phyloP scores from a whole-genome alignment of 2,329 filamentous ascomycete species.

The Aureobasidium sp. region DNA sequence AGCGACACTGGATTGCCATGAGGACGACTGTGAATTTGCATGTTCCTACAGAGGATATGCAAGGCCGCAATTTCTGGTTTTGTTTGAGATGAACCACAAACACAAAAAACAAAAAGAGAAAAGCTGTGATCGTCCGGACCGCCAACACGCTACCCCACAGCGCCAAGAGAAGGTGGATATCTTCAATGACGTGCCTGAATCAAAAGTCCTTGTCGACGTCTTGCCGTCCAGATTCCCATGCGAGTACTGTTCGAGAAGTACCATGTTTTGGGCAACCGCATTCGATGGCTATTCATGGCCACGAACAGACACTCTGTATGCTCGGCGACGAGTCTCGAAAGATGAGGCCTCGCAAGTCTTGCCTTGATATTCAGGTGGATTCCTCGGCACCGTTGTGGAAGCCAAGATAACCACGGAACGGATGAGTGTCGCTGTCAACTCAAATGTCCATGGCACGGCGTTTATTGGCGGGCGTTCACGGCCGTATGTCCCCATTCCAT shows the following conservation, averaged over 20 bases:
- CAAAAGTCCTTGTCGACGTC: not conserved
- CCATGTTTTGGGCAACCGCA: not conserved
- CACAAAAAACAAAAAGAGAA: not conserved
- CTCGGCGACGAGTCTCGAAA: no score
- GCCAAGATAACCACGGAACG: conserved; percentile 15
- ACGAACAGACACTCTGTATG: no score
- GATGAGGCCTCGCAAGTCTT: not conserved
- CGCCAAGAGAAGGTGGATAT: conserved; percentile 1
- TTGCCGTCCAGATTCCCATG: not conserved
- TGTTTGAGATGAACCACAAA: no score
- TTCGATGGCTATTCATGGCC: not conserved
- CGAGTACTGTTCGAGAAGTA: not conserved
- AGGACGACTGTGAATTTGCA: no score
- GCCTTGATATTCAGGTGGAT: not conserved
- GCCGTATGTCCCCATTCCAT: conserved; percentile 1
- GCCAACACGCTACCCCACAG: conserved; percentile 9
- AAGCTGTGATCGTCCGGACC: conserved; percentile 4
- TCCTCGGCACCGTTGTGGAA: not conserved
- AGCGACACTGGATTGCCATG: not conserved
- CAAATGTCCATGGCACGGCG: conserved; percentile 7
- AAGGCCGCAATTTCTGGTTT: not conserved
- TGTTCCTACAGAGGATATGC: no score
- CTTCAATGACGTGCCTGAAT: conserved; percentile 7
- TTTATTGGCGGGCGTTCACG: conserved; percentile 21
- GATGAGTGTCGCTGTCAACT: conserved; percentile 13